Evolutionary conservation across 2,329 filamentous ascomycete species (phyloP).

Genomic region (Drechslerella coelobrocha): DNA sequence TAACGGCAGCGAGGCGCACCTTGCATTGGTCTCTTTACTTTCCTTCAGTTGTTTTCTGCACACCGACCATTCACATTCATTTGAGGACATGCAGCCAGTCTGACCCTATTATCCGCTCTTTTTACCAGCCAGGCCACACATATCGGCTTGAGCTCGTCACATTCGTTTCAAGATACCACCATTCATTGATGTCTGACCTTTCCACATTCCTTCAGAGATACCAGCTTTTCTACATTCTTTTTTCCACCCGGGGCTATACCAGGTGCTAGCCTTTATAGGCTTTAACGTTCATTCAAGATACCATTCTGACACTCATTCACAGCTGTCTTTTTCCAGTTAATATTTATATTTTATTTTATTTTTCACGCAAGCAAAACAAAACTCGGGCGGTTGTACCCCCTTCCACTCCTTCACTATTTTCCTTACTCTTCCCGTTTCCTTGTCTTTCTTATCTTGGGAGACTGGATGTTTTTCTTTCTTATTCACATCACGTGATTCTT

Average conservation of each 20-base stretch:
- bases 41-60: not conserved
- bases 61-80: conserved; percentile 4
- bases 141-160: not conserved
- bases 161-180: conserved; percentile 9
- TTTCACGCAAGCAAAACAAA: too few relatives aligned
- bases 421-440: too few relatives aligned
- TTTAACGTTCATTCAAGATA: not conserved
- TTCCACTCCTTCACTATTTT: too few relatives aligned
- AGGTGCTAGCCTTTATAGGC: not conserved
- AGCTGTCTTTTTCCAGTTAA: not conserved
- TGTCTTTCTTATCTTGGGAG: too few relatives aligned
- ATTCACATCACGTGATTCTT: too few relatives aligned
- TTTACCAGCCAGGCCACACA: not conserved
- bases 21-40: too few relatives aligned
- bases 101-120: conserved; percentile 5
- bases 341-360: conserved; percentile 2
- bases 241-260: too few relatives aligned
- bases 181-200: not conserved
- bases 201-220: conserved; percentile 4
- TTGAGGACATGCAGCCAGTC: not conserved
- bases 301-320: not conserved
- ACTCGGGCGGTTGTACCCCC: too few relatives aligned
- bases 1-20: conserved; percentile 30
- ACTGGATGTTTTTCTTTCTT: too few relatives aligned
- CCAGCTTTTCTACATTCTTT: not conserved